Evolutionary conservation across 108 stramenopile genomes (phyloP), one percentile per base, ranked within the genome.

Genomic region (Skeletonema marinoi): DNA sequence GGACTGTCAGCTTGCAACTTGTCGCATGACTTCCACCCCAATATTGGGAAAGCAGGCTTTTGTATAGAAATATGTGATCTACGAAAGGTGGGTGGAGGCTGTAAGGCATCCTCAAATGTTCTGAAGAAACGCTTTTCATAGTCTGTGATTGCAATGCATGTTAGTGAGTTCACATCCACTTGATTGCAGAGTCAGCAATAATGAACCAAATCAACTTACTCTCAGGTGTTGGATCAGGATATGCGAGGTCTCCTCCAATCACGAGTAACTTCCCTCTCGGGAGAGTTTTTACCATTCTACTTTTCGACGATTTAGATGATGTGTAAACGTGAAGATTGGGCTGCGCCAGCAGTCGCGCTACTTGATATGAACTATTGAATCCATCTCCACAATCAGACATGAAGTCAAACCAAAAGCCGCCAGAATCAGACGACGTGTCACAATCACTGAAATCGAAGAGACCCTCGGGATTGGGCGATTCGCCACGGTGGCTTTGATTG

Each of bases 301-400:
- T 35, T 56, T 46, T 74, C 7, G 65, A 58, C 11, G 59, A 58
- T 2, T 66, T 33, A 6, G 71, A 78, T 9, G 70, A 33, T 21
- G 73, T 59, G 19, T 29, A 58, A 11, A 89, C 82, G 35, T 63
- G 61, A 17, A 90, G 78, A 25, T 67, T n/a, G 10, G 87, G 87
- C 70, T 90, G 87, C 8, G 89, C 89, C 29, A 90, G 64, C 2
- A 84, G 51, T 29, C 87, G 69, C 29, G 89, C 73, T 12, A 89
- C 77, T 76, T 88, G 87, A 46, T 88, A 90, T 0, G 86, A 82
- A 11, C 87, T 82, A 66, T 90, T 82, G 48, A 88, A 88, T 12
- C 89, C 89, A 65, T 90, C 89, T 1, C 89, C 89, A 33, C 81
- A 83, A 74, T 88, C 89, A 51, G 87, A 83, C 48, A 86, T 75